Percentiles rank a stretch among this genome's conserved stretches.
phyloP scores from a whole-genome alignment of 768 basidiomycete species.

The Pulveroboletus sp. region DNA sequence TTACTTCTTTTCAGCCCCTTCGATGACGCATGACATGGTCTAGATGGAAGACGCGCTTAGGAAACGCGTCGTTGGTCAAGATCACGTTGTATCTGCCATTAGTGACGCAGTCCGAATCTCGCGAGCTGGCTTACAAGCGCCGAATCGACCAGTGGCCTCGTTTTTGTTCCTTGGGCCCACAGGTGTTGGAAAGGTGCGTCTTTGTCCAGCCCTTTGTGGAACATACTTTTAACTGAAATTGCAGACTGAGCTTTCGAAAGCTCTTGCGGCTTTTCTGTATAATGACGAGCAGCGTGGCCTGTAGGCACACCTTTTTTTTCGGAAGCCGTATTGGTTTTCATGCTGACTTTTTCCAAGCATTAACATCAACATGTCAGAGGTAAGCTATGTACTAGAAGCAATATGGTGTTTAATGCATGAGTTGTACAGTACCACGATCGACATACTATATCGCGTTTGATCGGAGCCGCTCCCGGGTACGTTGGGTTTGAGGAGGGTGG shows the following conservation, averaged over 20 bases:
- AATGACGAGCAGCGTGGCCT: constrained; percentile 84
- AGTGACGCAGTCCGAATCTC: constrained; percentile 92
- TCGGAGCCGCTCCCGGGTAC: constrained; percentile 92
- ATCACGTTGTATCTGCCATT: constrained; percentile 81
- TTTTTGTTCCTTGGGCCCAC: constrained; percentile 91
- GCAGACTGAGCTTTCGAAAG: constrained; percentile 84
- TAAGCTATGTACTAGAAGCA: constrained; percentile 11
- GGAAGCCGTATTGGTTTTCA: not conserved
- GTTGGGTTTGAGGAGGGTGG: constrained; percentile 76
- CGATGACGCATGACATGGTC: constrained; percentile 1
- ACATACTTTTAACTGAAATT: constrained; percentile 1
- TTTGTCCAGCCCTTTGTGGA: not conserved
- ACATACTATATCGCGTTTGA: constrained; percentile 86
- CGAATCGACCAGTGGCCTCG: constrained; percentile 86
- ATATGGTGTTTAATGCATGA: not conserved
- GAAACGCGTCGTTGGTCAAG: constrained; percentile 84
- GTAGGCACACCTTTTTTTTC: constrained; percentile 46
- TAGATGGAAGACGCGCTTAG: constrained; percentile 86
- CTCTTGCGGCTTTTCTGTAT: constrained; percentile 85
- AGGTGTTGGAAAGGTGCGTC: constrained; percentile 74
- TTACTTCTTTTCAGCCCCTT: not conserved
- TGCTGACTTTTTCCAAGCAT: constrained; percentile 46
- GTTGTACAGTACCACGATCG: constrained; percentile 76
- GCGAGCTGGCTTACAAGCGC: constrained; percentile 85
- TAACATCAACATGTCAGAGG: constrained; percentile 94